Evolutionary conservation across 208 protist species (phyloP).

Genomic region (Wallacemonas sp.): DNA sequence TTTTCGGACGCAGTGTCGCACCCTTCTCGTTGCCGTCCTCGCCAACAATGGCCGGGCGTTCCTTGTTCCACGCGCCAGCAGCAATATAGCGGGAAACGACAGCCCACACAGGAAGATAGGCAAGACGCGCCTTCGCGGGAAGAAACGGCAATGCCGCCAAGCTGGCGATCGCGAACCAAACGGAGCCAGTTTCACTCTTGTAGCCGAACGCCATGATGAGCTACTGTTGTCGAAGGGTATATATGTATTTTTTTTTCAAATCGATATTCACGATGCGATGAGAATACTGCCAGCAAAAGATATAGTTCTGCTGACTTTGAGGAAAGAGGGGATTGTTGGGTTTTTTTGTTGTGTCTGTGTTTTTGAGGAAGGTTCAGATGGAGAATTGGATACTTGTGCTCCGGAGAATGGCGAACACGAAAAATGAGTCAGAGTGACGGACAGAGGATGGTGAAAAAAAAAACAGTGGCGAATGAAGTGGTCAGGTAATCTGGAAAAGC

Average conservation of each 20-base stretch:
- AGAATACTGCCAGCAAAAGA: too few relatives aligned
- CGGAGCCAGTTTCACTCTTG: conserved; percentile 64
- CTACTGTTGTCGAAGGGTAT: not conserved
- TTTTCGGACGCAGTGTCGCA: conserved; percentile 34
- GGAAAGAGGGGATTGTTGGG: too few relatives aligned
- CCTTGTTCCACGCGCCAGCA: conserved; percentile 44
- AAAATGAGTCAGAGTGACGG: too few relatives aligned
- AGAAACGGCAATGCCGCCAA: conserved; percentile 27
- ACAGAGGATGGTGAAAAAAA: too few relatives aligned
- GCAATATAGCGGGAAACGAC: conserved; percentile 50
- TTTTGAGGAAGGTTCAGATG: too few relatives aligned
- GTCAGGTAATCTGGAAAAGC: too few relatives aligned
- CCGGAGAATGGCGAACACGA: too few relatives aligned
- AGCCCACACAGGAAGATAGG: conserved; percentile 41
- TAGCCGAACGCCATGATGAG: conserved; percentile 49
- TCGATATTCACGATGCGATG: not conserved
- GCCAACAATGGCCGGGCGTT: conserved; percentile 31
- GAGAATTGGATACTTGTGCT: too few relatives aligned
- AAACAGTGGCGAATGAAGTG: too few relatives aligned
- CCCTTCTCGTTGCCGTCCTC: conserved; percentile 19
- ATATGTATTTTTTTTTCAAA: conserved; percentile 8
- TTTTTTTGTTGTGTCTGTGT: too few relatives aligned
- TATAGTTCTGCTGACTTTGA: too few relatives aligned
- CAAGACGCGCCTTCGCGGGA: conserved; percentile 16
- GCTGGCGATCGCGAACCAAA: conserved; percentile 29